Conservation (phyloP, 179 eudicot genomes). For the Actinidia arguta region DNA sequence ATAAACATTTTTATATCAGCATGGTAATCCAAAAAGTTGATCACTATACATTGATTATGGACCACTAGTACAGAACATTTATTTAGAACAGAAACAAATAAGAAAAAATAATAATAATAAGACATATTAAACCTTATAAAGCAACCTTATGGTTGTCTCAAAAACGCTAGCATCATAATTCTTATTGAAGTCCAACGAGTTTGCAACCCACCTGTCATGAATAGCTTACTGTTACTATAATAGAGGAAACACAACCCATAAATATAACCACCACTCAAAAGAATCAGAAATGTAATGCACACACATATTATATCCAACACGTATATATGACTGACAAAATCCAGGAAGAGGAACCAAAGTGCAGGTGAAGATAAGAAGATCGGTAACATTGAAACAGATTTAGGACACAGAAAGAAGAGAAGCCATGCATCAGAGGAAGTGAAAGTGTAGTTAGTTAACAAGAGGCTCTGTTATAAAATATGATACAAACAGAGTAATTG, state of each 20-base stretch:
- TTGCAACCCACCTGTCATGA: conserved; percentile 91
- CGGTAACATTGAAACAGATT: neutral
- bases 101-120: conserved; percentile 13
- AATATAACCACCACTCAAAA: neutral
- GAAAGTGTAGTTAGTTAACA: neutral
- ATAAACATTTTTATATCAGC: conserved; percentile 1
- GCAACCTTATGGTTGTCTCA: conserved; percentile 99
- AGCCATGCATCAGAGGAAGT: neutral
- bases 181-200: conserved; percentile 95
- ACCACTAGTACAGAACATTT: neutral
- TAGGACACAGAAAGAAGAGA: neutral
- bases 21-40: neutral
- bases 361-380: neutral
- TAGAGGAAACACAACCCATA: neutral
- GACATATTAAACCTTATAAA: conserved; percentile 72
- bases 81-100: neutral
- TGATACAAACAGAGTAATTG: neutral
- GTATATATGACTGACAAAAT: too few relatives aligned
- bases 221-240: conserved; percentile 19
- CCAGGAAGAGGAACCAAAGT: neutral
- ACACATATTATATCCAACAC: neutral
- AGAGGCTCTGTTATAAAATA: neutral
- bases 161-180: conserved; percentile 99
- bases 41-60: neutral
- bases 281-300: neutral